phyloP scores from a whole-genome alignment of 306 rosid genomes.

The Quercus gilva region DNA sequence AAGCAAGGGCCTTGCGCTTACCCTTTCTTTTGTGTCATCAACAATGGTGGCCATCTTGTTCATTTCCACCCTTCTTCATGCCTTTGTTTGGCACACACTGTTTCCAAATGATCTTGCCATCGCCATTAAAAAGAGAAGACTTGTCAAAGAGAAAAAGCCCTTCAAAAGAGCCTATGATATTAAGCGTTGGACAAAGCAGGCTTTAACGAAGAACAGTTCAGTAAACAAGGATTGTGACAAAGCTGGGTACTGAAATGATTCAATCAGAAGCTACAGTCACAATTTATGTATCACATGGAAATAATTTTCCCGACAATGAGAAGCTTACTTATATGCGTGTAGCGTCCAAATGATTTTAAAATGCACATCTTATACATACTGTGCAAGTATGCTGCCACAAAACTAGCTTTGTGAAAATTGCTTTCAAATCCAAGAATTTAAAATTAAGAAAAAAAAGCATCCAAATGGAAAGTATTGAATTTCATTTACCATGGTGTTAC shows the following conservation, averaged over 20 bases:
- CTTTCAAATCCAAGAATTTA: too few relatives aligned
- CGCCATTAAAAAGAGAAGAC: slow-evolving; percentile 67
- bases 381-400: neutral
- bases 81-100: slow-evolving; percentile 70
- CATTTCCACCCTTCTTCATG: slow-evolving; percentile 77
- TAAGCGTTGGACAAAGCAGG: slow-evolving; percentile 79
- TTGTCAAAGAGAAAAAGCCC: slow-evolving; percentile 57
- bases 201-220: slow-evolving; percentile 52
- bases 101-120: slow-evolving; percentile 90
- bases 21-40: slow-evolving; percentile 70
- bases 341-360: too few relatives aligned
- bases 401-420: neutral
- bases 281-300: neutral
- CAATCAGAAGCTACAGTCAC: neutral
- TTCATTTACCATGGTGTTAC: too few relatives aligned
- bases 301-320: neutral
- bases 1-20: slow-evolving; percentile 67
- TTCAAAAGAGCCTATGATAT: slow-evolving; percentile 68
- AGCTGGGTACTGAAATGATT: slow-evolving; percentile 4
- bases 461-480: too few relatives aligned
- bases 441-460: too few relatives aligned
- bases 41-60: slow-evolving; percentile 63
- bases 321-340: too few relatives aligned
- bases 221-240: slow-evolving; percentile 39
- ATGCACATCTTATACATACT: neutral